Evolutionary conservation across 306 rosid genomes (phyloP).

Genomic region (Acacia acuminata): DNA sequence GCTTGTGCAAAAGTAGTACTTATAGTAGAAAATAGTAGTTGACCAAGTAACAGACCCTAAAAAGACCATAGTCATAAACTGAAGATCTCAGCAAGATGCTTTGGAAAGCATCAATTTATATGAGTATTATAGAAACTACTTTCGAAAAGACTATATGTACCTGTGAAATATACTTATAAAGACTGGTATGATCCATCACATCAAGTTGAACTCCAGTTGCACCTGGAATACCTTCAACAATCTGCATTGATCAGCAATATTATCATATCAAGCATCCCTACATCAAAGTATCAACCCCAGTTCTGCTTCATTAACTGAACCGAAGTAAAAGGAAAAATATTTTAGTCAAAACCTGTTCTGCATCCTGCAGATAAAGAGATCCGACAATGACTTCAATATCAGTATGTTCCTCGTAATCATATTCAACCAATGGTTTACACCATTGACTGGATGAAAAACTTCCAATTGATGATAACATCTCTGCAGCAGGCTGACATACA

Average conservation of each 20-base stretch:
- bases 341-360: conserved; percentile 69
- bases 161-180: conserved; percentile 65
- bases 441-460: conserved; percentile 43
- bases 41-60: neutral
- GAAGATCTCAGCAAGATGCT: conserved; percentile 7
- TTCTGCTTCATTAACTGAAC: conserved; percentile 33
- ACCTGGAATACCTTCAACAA: conserved; percentile 73
- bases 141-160: conserved; percentile 42
- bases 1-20: neutral
- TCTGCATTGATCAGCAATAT: conserved; percentile 54
- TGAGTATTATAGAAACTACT: conserved; percentile 11
- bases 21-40: neutral
- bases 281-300: neutral
- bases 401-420: conserved; percentile 58
- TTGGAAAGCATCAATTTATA: conserved; percentile 8
- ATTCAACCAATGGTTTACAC: conserved; percentile 52
- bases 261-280: conserved; percentile 33
- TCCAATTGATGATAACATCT: conserved; percentile 72
- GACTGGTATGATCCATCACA: conserved; percentile 58
- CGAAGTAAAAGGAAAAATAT: conserved; percentile 25
- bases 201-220: conserved; percentile 80
- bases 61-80: neutral
- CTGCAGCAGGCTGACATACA: conserved; percentile 92
- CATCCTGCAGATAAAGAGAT: conserved; percentile 87
- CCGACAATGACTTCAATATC: conserved; percentile 84